Evolutionary conservation across 2,329 filamentous ascomycete species (phyloP), one percentile per base, ranked within the genome.

Genomic region (Hymenoscyphus fraxineus): DNA sequence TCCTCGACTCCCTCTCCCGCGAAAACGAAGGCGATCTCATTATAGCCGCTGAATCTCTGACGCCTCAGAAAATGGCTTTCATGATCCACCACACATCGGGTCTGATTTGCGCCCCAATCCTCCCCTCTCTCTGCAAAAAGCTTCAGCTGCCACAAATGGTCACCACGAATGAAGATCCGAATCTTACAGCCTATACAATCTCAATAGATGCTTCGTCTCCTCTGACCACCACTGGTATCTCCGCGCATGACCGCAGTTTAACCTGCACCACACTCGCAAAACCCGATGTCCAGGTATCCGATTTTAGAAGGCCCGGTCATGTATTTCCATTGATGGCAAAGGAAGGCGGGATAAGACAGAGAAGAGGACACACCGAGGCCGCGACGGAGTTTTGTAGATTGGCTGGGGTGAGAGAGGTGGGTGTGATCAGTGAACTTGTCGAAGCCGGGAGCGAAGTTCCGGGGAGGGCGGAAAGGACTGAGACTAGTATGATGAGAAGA

Each of bases 1-100:
- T 97, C 44, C 91, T 99, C 74, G 95, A 99, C 81, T 91, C 92
- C 71, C 88, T 92, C 69, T 86, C 88, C 67, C 93, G 95, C 78
- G 95, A 99, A 79, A 99, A 99, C 78, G 95, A 99, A 84, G 95
- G 93, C 78, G 95, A 99, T 80, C 86, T 99, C 59, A 97, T 98
- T 78, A 96, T 98, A 75, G 92, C 95, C 70, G 94, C 93, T 67
- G 82, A 92, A 70, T 85, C 90, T 73, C 81, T 97, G 69, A 97
- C 94, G 9, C 84, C 93, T 31, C 85, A 91, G 69, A 94, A 98
- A 80, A 96, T 96, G 88, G 92, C 93, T 73, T 99, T 97, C 82
- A 89, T 99, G 85, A 86, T 99, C 77, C 92, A 93, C 73, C 87
- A 97, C 82, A 90, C 91, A 47, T 92, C 92, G 3, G 95, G 95